Percentiles rank a stretch among this genome's conserved stretches.
phyloP scores from a whole-genome alignment of 257 asterid genomes.

The Solanum chilense region DNA sequence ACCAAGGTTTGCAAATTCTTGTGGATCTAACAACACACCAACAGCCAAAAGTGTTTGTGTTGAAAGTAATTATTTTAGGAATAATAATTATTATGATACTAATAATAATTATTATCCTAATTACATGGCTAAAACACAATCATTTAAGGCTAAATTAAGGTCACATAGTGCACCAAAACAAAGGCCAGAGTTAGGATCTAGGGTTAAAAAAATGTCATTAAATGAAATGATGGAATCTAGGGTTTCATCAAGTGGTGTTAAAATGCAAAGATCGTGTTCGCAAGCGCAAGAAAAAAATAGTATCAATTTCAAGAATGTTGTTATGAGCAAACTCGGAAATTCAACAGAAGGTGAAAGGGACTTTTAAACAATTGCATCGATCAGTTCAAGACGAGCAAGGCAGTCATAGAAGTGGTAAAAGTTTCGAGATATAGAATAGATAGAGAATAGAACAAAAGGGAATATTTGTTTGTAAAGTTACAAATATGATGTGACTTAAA shows the following conservation, averaged over 20 bases:
- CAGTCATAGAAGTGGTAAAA: not conserved
- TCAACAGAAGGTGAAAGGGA: constrained; percentile 16
- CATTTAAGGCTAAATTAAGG: constrained; percentile 64
- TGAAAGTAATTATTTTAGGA: constrained; percentile 19
- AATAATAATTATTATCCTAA: constrained; percentile 21
- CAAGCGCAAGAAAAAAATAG: constrained; percentile 39
- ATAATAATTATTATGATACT: not conserved
- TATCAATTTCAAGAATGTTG: constrained; percentile 50
- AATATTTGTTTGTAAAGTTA: not conserved
- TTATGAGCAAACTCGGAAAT: constrained; percentile 37
- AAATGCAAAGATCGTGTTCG: constrained; percentile 64
- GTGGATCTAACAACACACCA: constrained; percentile 23
- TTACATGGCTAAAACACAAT: constrained; percentile 78
- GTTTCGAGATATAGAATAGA: not conserved
- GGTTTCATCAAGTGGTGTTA: constrained; percentile 49
- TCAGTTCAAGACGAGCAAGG: not conserved
- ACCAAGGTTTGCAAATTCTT: constrained; percentile 36
- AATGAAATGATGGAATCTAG: constrained; percentile 58
- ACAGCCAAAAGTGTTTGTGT: constrained; percentile 32
- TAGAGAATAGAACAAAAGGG: not conserved
- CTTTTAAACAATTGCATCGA: not conserved
- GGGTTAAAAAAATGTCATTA: constrained; percentile 26
- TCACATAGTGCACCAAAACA: constrained; percentile 76
- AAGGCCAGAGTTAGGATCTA: constrained; percentile 44
- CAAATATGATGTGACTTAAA: not conserved